A percentile compares a stretch with the other conserved stretches of the same genome.
Conservation (phyloP, 2,329 filamentous ascomycete species). For the Claviceps sp. region DNA sequence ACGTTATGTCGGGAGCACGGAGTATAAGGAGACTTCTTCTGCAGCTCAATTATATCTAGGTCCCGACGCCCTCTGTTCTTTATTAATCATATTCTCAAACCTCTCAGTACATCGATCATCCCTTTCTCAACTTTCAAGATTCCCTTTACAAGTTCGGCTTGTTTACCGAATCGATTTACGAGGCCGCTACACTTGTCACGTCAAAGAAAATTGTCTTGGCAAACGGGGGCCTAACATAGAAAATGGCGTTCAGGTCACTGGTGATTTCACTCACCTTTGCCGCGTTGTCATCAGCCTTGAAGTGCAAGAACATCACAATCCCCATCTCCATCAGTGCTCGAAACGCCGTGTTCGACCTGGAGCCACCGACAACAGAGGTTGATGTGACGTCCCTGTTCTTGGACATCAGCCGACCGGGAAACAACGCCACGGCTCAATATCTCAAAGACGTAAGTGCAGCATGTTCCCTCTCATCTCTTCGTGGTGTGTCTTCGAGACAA, state of each 20-base stretch:
- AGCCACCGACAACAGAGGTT: constrained; percentile 35
- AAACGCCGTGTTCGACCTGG: constrained; percentile 38
- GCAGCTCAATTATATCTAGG: not conserved
- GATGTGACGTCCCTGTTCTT: constrained; percentile 44
- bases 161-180: not conserved
- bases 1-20: not conserved
- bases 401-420: constrained; percentile 32
- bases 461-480: not conserved
- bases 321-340: constrained; percentile 40
- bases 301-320: constrained; percentile 38
- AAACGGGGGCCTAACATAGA: not conserved
- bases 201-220: not conserved
- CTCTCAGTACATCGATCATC: not conserved
- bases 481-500: too few relatives aligned
- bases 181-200: not conserved
- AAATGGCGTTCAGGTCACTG: not conserved
- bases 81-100: too few relatives aligned
- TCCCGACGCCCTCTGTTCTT: not conserved
- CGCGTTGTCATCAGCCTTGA: constrained; percentile 18
- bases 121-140: not conserved
- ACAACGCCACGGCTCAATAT: constrained; percentile 32
- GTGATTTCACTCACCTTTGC: constrained; percentile 13
- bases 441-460: constrained; percentile 25
- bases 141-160: not conserved
- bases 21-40: not conserved